phyloP scores from a whole-genome alignment of 2,329 filamentous ascomycete genomes.

The Alternaria longipes region DNA sequence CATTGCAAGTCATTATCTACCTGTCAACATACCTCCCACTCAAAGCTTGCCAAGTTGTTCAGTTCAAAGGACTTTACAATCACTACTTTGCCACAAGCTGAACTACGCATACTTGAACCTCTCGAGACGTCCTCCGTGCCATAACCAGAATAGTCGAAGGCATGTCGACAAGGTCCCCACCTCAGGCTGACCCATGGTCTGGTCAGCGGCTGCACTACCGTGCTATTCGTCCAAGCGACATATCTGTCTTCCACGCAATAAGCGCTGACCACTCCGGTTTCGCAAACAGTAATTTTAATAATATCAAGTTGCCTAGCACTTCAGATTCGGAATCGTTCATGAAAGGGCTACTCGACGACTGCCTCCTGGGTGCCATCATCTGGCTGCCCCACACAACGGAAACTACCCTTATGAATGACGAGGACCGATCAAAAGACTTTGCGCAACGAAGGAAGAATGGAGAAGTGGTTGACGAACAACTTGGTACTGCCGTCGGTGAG shows the following conservation, averaged over 20 bases:
- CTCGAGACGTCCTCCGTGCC: neutral
- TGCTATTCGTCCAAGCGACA: slow-evolving; percentile 34
- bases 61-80: fast-evolving
- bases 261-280: slow-evolving; percentile 36
- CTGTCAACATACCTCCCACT: neutral
- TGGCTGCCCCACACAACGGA: slow-evolving; percentile 19
- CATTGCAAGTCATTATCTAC: neutral
- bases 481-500: slow-evolving; percentile 24
- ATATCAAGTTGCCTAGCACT: slow-evolving; percentile 28
- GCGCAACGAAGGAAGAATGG: neutral
- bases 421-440: neutral
- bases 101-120: neutral
- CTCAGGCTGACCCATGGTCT: neutral
- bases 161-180: neutral
- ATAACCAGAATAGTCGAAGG: neutral
- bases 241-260: slow-evolving; percentile 35
- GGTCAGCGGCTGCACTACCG: slow-evolving; percentile 37
- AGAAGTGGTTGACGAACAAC: neutral
- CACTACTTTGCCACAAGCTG: neutral
- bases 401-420: neutral
- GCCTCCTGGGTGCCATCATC: slow-evolving; percentile 35
- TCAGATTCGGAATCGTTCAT: slow-evolving; percentile 27
- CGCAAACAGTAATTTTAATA: slow-evolving; percentile 37
- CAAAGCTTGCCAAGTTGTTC: neutral
- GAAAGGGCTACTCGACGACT: slow-evolving; percentile 27